phyloP scores from a whole-genome alignment of 805 yeast species.

The Phaffomyces opuntiae region DNA sequence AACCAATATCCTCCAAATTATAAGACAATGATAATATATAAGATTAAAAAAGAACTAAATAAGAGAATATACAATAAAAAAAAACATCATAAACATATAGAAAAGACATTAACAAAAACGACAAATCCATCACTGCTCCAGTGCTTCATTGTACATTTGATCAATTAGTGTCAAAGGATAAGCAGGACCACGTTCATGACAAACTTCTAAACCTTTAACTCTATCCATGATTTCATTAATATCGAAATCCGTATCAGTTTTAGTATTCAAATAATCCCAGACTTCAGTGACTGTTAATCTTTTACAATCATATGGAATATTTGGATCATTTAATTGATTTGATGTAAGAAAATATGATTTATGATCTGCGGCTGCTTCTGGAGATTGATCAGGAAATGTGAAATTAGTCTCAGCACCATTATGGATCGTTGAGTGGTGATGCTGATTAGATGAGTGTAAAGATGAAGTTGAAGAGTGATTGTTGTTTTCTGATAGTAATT shows the following conservation, averaged over 20 bases:
- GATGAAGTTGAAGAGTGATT: not conserved
- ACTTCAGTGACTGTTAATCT: slow-evolving; percentile 69
- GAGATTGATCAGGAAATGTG: slow-evolving; percentile 8
- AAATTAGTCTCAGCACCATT: not conserved
- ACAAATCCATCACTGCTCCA: not conserved
- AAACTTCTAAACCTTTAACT: slow-evolving; percentile 61
- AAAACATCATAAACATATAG: not conserved
- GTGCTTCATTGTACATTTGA: slow-evolving; percentile 22
- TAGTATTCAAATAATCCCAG: slow-evolving; percentile 68
- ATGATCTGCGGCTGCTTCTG: slow-evolving; percentile 1
- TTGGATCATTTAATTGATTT: slow-evolving; percentile 20
- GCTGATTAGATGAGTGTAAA: not conserved
- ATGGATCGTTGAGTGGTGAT: not conserved
- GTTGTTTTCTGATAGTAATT: slow-evolving; percentile 36
- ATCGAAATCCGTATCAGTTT: slow-evolving; percentile 44
- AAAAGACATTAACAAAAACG: not conserved
- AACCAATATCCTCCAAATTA: too few relatives aligned
- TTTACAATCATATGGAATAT: slow-evolving; percentile 25
- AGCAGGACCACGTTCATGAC: slow-evolving; percentile 79
- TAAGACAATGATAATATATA: too few relatives aligned
- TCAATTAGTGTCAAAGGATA: slow-evolving; percentile 42
- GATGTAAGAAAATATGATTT: slow-evolving; percentile 4
- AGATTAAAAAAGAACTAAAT: too few relatives aligned
- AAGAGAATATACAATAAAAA: too few relatives aligned
- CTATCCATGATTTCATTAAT: slow-evolving; percentile 48